These are phyloP conservation scores for Magnaporthales sp. DNA, from an alignment of 2,329 filamentous ascomycete genomes.

Conservation along the genomic window DNA sequence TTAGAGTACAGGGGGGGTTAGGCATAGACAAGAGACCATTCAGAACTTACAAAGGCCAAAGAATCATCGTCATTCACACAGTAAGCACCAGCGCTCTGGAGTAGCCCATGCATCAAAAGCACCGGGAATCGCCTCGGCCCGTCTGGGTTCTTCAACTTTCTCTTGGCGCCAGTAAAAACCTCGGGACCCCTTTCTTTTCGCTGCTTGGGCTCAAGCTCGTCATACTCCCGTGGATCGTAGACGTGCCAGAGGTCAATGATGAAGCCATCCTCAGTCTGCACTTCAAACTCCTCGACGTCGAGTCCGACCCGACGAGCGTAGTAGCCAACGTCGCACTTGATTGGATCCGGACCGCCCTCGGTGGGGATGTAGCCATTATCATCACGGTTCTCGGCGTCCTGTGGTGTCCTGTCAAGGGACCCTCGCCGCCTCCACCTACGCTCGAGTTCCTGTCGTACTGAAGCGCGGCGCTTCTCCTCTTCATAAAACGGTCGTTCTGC, in stretches of 20 bases:
- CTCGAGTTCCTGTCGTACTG: conserved; percentile 47
- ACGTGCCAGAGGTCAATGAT: conserved; percentile 85
- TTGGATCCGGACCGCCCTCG: conserved; percentile 71
- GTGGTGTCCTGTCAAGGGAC: conserved; percentile 34
- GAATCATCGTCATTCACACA: conserved; percentile 86
- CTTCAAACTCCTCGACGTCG: conserved; percentile 72
- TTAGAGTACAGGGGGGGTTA: no score
- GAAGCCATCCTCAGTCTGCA: conserved; percentile 91
- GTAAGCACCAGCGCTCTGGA: conserved; percentile 83
- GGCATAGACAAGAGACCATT: neutral
- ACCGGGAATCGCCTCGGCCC: conserved; percentile 66
- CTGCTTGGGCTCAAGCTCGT: conserved; percentile 36
- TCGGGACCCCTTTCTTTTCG: conserved; percentile 49
- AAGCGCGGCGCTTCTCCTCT: conserved; percentile 57
- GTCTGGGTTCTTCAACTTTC: conserved; percentile 27
- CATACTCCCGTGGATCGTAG: conserved; percentile 72
- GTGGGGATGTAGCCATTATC: conserved; percentile 56
- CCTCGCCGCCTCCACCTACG: conserved; percentile 49
- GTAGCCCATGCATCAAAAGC: conserved; percentile 76
- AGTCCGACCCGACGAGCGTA: conserved; percentile 84
- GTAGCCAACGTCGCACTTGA: conserved; percentile 72
- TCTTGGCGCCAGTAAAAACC: conserved; percentile 43
- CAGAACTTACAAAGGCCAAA: conserved; percentile 55
- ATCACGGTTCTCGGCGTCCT: conserved; percentile 15
- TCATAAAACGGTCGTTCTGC: conserved; percentile 56